These are phyloP conservation scores for Leptomonas seymouri DNA, from an alignment of 208 protist genomes.

Conservation along the genomic window DNA sequence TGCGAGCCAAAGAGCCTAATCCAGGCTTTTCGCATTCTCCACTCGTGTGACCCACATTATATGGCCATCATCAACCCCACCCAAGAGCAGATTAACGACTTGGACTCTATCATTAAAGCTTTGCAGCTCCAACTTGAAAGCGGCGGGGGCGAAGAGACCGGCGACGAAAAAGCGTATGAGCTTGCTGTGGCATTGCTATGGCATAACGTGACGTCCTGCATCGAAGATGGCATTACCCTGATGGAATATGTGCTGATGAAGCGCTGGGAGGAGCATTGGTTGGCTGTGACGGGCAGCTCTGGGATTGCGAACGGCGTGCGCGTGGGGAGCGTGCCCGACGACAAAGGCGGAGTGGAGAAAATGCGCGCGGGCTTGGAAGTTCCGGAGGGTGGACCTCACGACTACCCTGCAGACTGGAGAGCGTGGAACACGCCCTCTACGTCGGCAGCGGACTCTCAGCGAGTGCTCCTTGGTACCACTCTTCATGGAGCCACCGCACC, in stretches of 20 bases:
- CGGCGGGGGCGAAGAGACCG: constrained; percentile 28
- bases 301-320: not conserved
- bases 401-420: not conserved
- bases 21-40: constrained; percentile 24
- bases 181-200: constrained; percentile 68
- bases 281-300: constrained; percentile 10
- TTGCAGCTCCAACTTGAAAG: constrained; percentile 41
- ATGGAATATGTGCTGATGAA: constrained; percentile 69
- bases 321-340: not conserved
- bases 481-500: constrained; percentile 29
- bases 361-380: not conserved
- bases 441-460: not conserved
- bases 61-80: constrained; percentile 50
- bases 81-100: constrained; percentile 47
- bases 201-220: constrained; percentile 48
- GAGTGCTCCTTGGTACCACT: constrained; percentile 7
- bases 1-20: constrained; percentile 13
- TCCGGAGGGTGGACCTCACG: not conserved
- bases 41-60: constrained; percentile 37
- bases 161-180: constrained; percentile 49
- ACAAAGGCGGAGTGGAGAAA: not conserved
- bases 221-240: constrained; percentile 69
- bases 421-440: not conserved
- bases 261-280: constrained; percentile 55
- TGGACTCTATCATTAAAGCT: constrained; percentile 47